Percentiles rank a stretch among this genome's conserved stretches.
phyloP scores from a whole-genome alignment of 106 monocot species.

The Dendrobium huoshanense region DNA sequence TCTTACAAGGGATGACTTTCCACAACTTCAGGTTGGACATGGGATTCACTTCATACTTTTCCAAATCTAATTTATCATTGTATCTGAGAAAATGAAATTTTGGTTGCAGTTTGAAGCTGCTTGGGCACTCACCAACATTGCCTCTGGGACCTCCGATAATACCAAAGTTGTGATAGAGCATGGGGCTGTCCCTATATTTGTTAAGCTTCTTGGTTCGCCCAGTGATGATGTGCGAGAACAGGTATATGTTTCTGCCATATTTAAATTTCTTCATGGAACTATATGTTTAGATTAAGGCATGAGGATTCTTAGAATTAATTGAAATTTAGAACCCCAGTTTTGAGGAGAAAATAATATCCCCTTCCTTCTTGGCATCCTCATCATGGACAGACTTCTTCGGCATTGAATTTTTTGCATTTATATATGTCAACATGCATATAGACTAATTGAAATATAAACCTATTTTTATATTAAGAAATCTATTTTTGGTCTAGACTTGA shows the following conservation, averaged over 20 bases:
- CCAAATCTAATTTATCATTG: constrained; percentile 7
- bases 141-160: constrained; percentile 43
- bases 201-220: constrained; percentile 33
- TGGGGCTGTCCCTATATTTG: constrained; percentile 48
- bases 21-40: constrained; percentile 58
- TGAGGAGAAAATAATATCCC: background rate
- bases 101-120: constrained; percentile 37
- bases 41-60: background rate
- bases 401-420: background rate
- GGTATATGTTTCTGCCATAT: constrained; percentile 12
- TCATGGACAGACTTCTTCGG: background rate
- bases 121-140: constrained; percentile 46
- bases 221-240: constrained; percentile 50
- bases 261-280: background rate
- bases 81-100: background rate
- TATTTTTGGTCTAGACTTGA: background rate
- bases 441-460: background rate
- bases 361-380: background rate
- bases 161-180: constrained; percentile 51
- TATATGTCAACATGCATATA: background rate
- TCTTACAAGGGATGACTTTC: constrained; percentile 59
- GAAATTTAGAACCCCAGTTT: background rate
- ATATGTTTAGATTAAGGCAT: background rate
- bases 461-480: background rate
- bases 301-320: background rate